phyloP scores from a whole-genome alignment of 169 alveolate species.

The Eimeria maxima region DNA sequence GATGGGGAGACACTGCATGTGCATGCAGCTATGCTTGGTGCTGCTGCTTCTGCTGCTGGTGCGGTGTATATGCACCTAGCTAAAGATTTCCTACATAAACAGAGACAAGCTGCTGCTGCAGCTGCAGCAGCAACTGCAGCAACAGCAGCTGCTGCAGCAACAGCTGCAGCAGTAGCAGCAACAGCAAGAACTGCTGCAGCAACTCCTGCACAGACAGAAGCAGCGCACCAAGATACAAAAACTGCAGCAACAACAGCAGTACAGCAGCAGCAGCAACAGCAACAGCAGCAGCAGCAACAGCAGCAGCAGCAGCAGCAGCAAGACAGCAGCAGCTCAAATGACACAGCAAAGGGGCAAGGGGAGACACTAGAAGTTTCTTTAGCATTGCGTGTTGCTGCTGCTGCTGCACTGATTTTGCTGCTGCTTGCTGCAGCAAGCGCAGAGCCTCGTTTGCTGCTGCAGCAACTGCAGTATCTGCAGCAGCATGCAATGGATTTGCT shows the following conservation, averaged over 20 bases:
- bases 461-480: too few relatives aligned
- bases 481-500: too few relatives aligned
- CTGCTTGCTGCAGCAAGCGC: not conserved
- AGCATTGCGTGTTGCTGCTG: conserved; percentile 54
- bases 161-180: not conserved
- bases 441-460: not conserved
- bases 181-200: too few relatives aligned
- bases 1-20: not conserved
- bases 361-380: not conserved
- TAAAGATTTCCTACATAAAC: not conserved
- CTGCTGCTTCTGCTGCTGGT: conserved; percentile 50
- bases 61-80: conserved; percentile 58
- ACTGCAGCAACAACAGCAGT: too few relatives aligned
- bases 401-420: not conserved
- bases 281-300: not conserved
- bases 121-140: conserved; percentile 5
- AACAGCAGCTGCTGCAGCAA: too few relatives aligned
- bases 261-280: not conserved
- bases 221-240: too few relatives aligned
- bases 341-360: not conserved
- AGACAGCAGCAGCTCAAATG: too few relatives aligned
- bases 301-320: not conserved
- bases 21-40: conserved; percentile 2
- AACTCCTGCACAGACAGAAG: too few relatives aligned
- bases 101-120: conserved; percentile 7